Evolutionary conservation across 1,284 basidiomycete genomes (phyloP).

Genomic region (Ustilago cynodontis): DNA sequence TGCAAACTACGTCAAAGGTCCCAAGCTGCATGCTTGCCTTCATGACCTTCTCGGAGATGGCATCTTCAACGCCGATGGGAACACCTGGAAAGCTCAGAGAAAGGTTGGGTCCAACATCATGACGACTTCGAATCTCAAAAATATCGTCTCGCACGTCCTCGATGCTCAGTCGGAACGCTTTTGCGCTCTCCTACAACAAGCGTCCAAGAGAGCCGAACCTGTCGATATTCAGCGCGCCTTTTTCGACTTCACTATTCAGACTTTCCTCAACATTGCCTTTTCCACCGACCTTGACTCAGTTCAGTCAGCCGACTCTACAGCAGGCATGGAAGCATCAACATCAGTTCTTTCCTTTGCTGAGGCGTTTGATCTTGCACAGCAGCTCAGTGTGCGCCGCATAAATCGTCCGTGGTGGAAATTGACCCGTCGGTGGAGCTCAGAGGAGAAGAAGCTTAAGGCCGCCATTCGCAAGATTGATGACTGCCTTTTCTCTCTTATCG

Average conservation of each 20-base stretch:
- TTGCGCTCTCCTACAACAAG: neutral
- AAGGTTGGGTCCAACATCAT: slow-evolving; percentile 28
- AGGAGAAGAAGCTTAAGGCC: slow-evolving; percentile 3
- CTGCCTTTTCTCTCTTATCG: neutral
- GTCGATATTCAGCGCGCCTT: slow-evolving; percentile 26
- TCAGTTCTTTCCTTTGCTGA: slow-evolving; percentile 10
- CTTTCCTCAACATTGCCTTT: slow-evolving; percentile 37
- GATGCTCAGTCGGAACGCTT: slow-evolving; percentile 11
- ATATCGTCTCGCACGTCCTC: slow-evolving; percentile 14
- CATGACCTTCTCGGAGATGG: slow-evolving; percentile 28
- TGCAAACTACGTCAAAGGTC: slow-evolving; percentile 18
- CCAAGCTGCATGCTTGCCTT: slow-evolving; percentile 15
- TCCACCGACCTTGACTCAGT: slow-evolving; percentile 12
- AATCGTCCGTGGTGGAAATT: slow-evolving; percentile 32
- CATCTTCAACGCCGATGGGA: slow-evolving; percentile 32
- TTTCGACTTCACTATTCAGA: slow-evolving; percentile 29
- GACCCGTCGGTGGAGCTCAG: slow-evolving; percentile 10
- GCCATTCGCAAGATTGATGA: neutral
- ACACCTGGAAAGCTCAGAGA: slow-evolving; percentile 23
- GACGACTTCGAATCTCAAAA: slow-evolving; percentile 19
- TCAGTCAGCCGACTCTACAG: slow-evolving; percentile 4
- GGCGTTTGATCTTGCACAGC: slow-evolving; percentile 25
- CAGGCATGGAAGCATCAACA: neutral
- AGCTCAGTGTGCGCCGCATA: slow-evolving; percentile 20
- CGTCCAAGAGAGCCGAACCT: slow-evolving; percentile 2